Evolutionary conservation across 768 basidiomycete species (phyloP).

Genomic region (Kwoniella sp.): DNA sequence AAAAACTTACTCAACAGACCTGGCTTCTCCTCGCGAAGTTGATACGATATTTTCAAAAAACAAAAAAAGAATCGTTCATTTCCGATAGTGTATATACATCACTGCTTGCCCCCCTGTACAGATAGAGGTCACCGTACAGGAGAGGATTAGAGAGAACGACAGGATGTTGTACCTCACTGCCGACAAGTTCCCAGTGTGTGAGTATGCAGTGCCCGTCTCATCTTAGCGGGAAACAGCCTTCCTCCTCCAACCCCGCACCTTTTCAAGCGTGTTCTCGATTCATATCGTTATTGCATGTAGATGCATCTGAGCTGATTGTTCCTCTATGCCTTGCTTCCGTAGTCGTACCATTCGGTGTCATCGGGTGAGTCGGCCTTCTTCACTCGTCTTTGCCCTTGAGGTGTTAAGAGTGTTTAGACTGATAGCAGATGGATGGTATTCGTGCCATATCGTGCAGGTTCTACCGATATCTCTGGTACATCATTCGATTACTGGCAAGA

Average conservation of each 20-base stretch:
- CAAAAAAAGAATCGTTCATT: no score
- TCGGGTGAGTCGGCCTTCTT: conserved; percentile 45
- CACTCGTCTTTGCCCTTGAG: conserved; percentile 3
- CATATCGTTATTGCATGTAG: no score
- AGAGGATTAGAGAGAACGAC: neutral
- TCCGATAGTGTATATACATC: no score
- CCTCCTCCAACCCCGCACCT: neutral
- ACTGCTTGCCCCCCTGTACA: neutral
- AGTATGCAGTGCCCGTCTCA: conserved; percentile 58
- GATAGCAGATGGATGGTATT: no score
- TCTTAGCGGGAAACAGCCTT: conserved; percentile 14
- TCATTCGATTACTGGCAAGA: conserved; percentile 78
- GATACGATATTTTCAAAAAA: no score
- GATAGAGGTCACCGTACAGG: neutral
- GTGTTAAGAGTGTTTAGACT: neutral
- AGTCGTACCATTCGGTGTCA: conserved; percentile 63
- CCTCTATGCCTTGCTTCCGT: neutral
- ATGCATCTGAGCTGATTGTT: conserved; percentile 6
- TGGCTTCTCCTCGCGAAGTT: no score
- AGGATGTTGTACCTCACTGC: conserved; percentile 70
- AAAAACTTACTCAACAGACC: no score
- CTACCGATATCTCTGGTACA: conserved; percentile 90
- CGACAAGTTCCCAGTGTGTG: conserved; percentile 87
- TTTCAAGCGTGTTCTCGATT: no score
- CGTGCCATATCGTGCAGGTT: no score